phyloP scores from a whole-genome alignment of 305 asterid genomes.

The Fraxinus sp. region DNA sequence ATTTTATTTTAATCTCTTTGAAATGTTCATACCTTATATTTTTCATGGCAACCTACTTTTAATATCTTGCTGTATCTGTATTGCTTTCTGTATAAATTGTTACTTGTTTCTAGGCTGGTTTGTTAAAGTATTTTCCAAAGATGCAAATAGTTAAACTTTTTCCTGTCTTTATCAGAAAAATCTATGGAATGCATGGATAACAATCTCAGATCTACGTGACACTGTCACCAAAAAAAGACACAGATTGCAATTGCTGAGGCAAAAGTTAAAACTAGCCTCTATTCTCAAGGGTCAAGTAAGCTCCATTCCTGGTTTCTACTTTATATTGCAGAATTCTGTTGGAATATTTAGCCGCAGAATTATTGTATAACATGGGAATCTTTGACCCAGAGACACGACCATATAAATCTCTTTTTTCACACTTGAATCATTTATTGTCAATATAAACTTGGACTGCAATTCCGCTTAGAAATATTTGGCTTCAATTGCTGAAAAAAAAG shows the following conservation, averaged over 20 bases:
- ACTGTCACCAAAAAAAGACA: slow-evolving; percentile 80
- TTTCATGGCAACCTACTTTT: slow-evolving; percentile 2
- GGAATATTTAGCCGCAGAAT: background rate
- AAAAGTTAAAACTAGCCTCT: slow-evolving; percentile 86
- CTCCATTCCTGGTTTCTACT: slow-evolving; percentile 24
- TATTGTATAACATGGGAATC: background rate
- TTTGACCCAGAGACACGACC: background rate
- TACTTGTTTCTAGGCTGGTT: background rate
- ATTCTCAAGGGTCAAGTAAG: slow-evolving; percentile 83
- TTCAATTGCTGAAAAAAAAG: background rate
- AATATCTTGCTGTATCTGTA: background rate
- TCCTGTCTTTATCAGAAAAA: slow-evolving; percentile 50
- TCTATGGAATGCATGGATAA: slow-evolving; percentile 91
- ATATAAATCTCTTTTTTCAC: background rate
- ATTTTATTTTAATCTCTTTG: background rate
- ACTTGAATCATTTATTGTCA: background rate
- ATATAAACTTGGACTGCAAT: background rate
- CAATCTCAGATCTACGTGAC: slow-evolving; percentile 80
- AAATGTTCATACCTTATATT: background rate
- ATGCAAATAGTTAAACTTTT: slow-evolving; percentile 18
- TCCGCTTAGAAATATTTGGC: background rate
- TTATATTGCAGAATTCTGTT: background rate
- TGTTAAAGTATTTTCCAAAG: background rate
- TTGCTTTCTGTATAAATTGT: background rate
- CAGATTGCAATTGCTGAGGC: slow-evolving; percentile 81